Base-by-base conservation (phyloP, 768 basidiomycete genomes). In the Auriscalpium microsporum region DNA sequence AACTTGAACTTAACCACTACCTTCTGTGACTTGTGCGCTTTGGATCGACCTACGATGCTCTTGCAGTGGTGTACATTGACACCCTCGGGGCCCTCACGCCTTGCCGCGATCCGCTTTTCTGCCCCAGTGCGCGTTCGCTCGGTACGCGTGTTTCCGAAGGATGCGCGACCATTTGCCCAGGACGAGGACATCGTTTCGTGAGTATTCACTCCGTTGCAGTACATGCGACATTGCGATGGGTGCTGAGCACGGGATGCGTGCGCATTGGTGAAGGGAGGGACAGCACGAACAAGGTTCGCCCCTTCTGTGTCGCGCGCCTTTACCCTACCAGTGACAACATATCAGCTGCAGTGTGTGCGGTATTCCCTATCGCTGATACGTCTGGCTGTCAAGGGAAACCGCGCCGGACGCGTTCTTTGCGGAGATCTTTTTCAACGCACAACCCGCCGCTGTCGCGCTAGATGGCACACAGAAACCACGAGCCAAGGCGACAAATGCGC, bases 401-500 rank as follows among this genome's bases (percentile, higher is more conserved):
- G 80, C 85, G 58, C 89, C 87, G 0, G 77, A 80, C 7, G 77
- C 85, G 0, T 90, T 90, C 72, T 84, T 82, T 63, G 72, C 89
- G 16, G 80, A 90, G 53, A 71, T 90, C 9, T 88, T 80, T 67
- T 83, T 91, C 70, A 90, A 89, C 69, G 83, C 86, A 0, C 79
- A 82, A 34, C 28, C 28, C 7, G 75, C 80, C 1, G 71, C 81
- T 4, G 57, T 71, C 21, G 75, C 76, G 6, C 63, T 71, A 1
- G 69, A 75, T 45, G 66, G 67, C 4, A 83, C 81, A 64, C 80
- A 79, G 50, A 86, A 80, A 58, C 28, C 28, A 28, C 28, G 28
- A 28, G 78, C 79, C 55, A 82, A 81, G 58, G 74, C 81, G 0
- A 77, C 81, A 23, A 91, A 91, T 73, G 83, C 80, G 14, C 76